Evolutionary conservation across 176 grass and related monocot species (phyloP).

Genomic region (Stipa capillata): DNA sequence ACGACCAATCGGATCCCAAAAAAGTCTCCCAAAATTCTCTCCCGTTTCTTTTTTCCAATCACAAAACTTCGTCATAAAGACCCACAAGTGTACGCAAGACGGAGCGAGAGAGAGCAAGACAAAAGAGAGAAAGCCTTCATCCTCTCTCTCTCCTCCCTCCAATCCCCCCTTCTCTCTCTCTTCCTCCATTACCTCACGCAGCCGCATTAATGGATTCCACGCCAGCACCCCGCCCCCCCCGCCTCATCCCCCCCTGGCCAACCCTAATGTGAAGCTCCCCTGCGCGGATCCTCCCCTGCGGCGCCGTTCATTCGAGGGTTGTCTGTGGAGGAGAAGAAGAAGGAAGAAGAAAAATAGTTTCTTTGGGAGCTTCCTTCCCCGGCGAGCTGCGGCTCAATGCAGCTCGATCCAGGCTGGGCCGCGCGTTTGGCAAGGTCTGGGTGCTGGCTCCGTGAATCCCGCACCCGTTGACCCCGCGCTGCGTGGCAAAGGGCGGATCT

Average conservation of each 20-base stretch:
- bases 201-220: constrained; percentile 41
- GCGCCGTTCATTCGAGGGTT: neutral
- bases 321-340: neutral
- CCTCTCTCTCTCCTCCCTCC: neutral
- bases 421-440: constrained; percentile 11
- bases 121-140: neutral
- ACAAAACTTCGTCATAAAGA: neutral
- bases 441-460: neutral
- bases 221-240: neutral
- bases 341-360: neutral
- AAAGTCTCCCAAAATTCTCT: neutral
- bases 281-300: constrained; percentile 3
- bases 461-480: constrained; percentile 14
- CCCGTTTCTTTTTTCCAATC: neutral
- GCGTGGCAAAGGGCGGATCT: constrained; percentile 25
- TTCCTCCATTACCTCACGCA: constrained; percentile 18
- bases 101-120: neutral
- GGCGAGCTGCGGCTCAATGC: constrained; percentile 12
- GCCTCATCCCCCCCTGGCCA: neutral
- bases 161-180: neutral
- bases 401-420: constrained; percentile 27
- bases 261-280: constrained; percentile 13
- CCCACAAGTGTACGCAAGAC: neutral
- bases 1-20: constrained; percentile 19
- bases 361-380: neutral